Evolutionary conservation across 2,329 filamentous ascomycete species (phyloP).

Genomic region (Pleurostoma richardsiae): DNA sequence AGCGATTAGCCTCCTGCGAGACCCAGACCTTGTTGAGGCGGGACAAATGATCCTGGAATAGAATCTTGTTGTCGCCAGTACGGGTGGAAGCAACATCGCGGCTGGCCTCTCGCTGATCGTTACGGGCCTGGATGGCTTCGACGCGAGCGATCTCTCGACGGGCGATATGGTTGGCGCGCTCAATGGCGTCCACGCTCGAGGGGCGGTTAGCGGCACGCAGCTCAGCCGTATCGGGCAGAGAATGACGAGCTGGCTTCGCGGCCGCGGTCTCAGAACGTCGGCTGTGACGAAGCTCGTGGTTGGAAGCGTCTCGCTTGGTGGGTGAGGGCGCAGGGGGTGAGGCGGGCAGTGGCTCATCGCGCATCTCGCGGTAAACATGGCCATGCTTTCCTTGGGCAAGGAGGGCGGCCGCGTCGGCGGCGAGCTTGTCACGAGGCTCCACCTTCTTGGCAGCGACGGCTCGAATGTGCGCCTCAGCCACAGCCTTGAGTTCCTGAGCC

Average conservation of each 20-base stretch:
- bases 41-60: conserved; percentile 44
- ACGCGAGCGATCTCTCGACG: conserved; percentile 46
- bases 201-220: conserved; percentile 27
- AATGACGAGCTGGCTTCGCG: conserved; percentile 21
- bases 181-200: conserved; percentile 26
- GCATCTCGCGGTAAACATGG: not conserved
- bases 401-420: conserved; percentile 8
- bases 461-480: conserved; percentile 43
- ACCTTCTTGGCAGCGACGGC: conserved; percentile 22
- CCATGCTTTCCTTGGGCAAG: conserved; percentile 1
- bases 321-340: not conserved
- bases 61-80: conserved; percentile 19
- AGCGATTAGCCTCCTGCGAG: conserved; percentile 43
- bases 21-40: conserved; percentile 53
- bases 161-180: conserved; percentile 44
- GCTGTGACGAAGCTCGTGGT: conserved; percentile 37
- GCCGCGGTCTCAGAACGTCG: conserved; percentile 31
- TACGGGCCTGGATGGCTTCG: conserved; percentile 45
- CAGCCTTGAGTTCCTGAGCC: conserved; percentile 47
- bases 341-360: not conserved
- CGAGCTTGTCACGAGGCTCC: conserved; percentile 14
- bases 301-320: conserved; percentile 15
- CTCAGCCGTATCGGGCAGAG: conserved; percentile 25
- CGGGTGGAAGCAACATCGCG: conserved; percentile 28
- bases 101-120: conserved; percentile 39